A percentile compares a stretch with the other conserved stretches of the same genome.
Conservation (phyloP, 2,329 filamentous ascomycete species). For the Colletotrichum neosansevieriae region DNA sequence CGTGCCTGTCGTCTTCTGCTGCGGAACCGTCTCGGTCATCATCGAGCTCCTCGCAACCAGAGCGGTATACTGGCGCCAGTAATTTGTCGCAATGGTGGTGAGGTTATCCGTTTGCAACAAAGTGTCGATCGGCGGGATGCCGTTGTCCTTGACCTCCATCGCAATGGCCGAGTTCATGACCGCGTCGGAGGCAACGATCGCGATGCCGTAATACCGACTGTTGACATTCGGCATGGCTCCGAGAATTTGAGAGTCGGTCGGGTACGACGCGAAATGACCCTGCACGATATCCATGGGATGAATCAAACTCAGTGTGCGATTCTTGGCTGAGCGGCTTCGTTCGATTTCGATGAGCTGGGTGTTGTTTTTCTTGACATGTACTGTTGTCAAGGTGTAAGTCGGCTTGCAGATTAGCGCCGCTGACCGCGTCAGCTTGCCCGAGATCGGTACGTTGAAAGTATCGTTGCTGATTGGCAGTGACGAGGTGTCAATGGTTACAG, state of each 20-base stretch:
- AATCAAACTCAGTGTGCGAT: conserved; percentile 41
- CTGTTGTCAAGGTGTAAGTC: conserved; percentile 42
- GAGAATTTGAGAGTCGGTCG: conserved; percentile 29
- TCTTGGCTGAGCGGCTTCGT: conserved; percentile 7
- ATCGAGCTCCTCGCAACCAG: conserved; percentile 49
- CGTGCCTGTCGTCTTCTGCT: conserved; percentile 40
- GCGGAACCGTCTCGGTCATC: conserved; percentile 41
- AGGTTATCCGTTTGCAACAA: conserved; percentile 45
- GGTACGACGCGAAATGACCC: conserved; percentile 44
- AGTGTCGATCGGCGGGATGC: conserved; percentile 41
- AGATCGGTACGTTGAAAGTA: conserved; percentile 37
- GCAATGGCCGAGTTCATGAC: conserved; percentile 50
- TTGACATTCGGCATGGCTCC: conserved; percentile 27
- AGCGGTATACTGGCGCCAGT: conserved; percentile 51
- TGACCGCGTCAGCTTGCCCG: conserved; percentile 43
- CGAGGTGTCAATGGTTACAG: conserved; percentile 38
- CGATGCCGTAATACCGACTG: conserved; percentile 43
- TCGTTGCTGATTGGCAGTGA: conserved; percentile 19
- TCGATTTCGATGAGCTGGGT: conserved; percentile 41
- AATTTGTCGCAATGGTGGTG: conserved; percentile 45
- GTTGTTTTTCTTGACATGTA: conserved; percentile 44
- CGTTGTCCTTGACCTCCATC: conserved; percentile 43
- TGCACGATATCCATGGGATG: conserved; percentile 45
- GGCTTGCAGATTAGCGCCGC: conserved; percentile 47
- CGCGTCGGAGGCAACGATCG: conserved; percentile 48